A percentile compares a stretch with the other conserved stretches of the same genome.
These are phyloP conservation scores for Epichloe glyceriae DNA, from an alignment of 2,329 filamentous ascomycete species.

Conservation along the genomic window DNA sequence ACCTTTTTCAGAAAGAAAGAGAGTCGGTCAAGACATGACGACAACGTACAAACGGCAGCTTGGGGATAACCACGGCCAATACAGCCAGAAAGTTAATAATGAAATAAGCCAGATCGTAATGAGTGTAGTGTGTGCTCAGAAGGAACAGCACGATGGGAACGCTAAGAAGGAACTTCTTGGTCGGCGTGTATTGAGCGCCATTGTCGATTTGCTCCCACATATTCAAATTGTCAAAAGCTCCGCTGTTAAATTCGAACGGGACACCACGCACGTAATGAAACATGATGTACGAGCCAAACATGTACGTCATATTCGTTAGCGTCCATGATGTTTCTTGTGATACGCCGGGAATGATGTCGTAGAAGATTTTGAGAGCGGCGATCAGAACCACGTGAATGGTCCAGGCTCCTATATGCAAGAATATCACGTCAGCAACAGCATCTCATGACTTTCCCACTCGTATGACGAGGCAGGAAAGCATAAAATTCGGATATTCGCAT, in stretches of 20 bases:
- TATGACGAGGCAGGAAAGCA: not conserved
- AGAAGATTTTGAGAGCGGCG: constrained; percentile 82
- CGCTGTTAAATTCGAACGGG: constrained; percentile 96
- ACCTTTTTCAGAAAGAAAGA: not conserved
- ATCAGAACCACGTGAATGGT: constrained; percentile 94
- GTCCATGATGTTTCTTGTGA: constrained; percentile 99
- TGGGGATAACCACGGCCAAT: constrained; percentile 86
- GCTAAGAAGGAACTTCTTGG: constrained; percentile 94
- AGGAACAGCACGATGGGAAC: constrained; percentile 92
- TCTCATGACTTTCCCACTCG: not conserved
- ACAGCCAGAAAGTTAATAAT: constrained; percentile 93
- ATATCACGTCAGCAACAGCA: not conserved
- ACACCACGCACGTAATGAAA: constrained; percentile 98
- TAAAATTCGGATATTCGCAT: not conserved
- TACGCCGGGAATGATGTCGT: constrained; percentile 89
- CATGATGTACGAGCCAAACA: constrained; percentile 98
- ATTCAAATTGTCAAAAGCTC: constrained; percentile 97
- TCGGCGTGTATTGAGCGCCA: constrained; percentile 93
- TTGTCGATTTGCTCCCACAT: constrained; percentile 99
- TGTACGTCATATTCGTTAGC: constrained; percentile 96
- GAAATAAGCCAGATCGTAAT: constrained; percentile 95
- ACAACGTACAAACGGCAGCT: constrained; percentile 76
- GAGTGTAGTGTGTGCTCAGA: constrained; percentile 95
- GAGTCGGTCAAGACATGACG: not conserved
- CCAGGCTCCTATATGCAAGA: constrained; percentile 63